Percentiles rank a stretch among this genome's conserved stretches.
phyloP scores from a whole-genome alignment of 495 filamentous ascomycete genomes.

The Margaritispora aquatica region DNA sequence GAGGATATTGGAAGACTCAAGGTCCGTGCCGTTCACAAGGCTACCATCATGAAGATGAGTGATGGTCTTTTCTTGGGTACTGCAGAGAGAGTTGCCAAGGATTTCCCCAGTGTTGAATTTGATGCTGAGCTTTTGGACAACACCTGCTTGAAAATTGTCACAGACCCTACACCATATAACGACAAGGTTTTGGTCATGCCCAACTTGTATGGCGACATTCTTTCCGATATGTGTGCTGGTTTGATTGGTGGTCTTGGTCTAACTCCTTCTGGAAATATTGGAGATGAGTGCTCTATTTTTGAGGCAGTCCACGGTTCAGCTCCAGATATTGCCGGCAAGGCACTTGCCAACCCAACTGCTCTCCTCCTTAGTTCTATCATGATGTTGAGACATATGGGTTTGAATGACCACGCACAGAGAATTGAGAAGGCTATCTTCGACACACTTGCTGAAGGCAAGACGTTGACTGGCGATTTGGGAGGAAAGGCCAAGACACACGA shows the following conservation, averaged over 20 bases:
- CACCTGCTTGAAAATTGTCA: conserved; percentile 96
- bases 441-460: conserved; percentile 91
- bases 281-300: conserved; percentile 98
- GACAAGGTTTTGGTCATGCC: conserved; percentile 99
- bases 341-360: conserved; percentile 91
- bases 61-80: conserved; percentile 94
- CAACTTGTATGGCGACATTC: conserved; percentile 98
- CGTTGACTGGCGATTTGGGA: conserved; percentile 89
- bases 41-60: conserved; percentile 99
- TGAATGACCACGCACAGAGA: conserved; percentile 72
- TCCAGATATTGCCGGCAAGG: conserved; percentile 95
- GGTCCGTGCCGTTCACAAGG: conserved; percentile 97
- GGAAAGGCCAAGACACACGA: conserved; percentile 89
- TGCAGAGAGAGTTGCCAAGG: conserved; percentile 78
- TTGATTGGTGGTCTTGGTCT: conserved; percentile 95
- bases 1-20: conserved; percentile 85
- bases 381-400: conserved; percentile 99
- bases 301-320: conserved; percentile 98
- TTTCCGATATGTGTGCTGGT: conserved; percentile 99
- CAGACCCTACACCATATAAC: conserved; percentile 90
- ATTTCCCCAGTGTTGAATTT: conserved; percentile 91
- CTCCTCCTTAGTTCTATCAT: conserved; percentile 88
- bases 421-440: conserved; percentile 95
- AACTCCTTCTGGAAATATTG: conserved; percentile 97
- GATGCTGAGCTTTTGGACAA: conserved; percentile 97